Base-by-base conservation (phyloP, 768 basidiomycete genomes). In the Mycena indigotica region DNA sequence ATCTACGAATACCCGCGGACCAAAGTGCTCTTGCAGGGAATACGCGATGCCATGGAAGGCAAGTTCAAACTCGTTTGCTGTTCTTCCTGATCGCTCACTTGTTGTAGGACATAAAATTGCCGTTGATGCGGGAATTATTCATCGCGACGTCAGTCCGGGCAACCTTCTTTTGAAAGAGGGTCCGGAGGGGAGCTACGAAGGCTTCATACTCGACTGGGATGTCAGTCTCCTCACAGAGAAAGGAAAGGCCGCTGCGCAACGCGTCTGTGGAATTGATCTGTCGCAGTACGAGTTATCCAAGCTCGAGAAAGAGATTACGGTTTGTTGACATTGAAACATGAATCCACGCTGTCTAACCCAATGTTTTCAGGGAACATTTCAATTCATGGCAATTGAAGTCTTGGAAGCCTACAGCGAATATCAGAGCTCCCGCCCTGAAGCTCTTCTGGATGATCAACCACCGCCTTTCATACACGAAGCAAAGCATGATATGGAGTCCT, bases 141-240 rank as follows among this genome's bases (percentile, higher is more conserved):
- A 38, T n/a, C 35, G 35, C 35, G 35, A 38, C 35, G 72, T 91
- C 32, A 91, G 89, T 89, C 82, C 91, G 19, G 89, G 90, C 32
- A 91, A 91, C 70, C 61, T 91, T 62, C 73, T 84, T 15, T 91
- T 84, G 76, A 82, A 80, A 70, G 90, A 89, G 52, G 85, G 82
- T 0, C 68, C 75, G 46, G 78, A 83, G n/a, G 69, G 79, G 2
- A 66, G 91, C 16, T 72, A 75, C 23, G 57, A 35, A 24, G 84
- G 84, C 69, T 85, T 86, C 65, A 38, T 38, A 10, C 35, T 38
- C 35, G 35, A 38, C 35, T 38, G 35, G 35, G 35, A 38, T 38
- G 35, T 38, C 35, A 38, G 35, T n/a, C n/a, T 10, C 35, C 35
- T 38, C 35, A 38, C 35, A 10, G 35, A 38, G 35, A n/a, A 10